Evolutionary conservation across 139 green algal genomes (phyloP).

Genomic region (Volvox reticuliferus): DNA sequence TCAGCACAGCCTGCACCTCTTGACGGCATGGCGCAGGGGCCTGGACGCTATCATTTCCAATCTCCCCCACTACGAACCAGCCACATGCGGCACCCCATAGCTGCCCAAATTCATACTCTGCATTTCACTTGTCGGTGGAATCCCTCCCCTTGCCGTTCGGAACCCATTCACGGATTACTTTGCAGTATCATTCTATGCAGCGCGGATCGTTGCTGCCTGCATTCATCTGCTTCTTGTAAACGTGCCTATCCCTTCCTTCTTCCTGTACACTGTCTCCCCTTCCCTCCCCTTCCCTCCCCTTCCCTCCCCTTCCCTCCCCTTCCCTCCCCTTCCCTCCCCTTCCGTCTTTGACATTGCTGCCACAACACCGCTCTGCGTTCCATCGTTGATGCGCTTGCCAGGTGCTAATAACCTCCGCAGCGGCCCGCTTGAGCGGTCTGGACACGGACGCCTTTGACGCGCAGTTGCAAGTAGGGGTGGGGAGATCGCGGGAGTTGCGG

Average conservation of each 20-base stretch:
- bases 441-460: not conserved
- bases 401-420: slow-evolving; percentile 23
- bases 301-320: too few relatives aligned
- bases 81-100: not conserved
- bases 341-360: too few relatives aligned
- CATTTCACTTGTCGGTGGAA: too few relatives aligned
- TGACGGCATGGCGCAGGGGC: not conserved
- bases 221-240: too few relatives aligned
- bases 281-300: too few relatives aligned
- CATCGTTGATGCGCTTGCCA: not conserved
- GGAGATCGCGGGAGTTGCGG: too few relatives aligned
- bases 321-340: too few relatives aligned
- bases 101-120: not conserved
- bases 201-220: too few relatives aligned
- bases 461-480: slow-evolving; percentile 23
- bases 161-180: too few relatives aligned
- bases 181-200: too few relatives aligned
- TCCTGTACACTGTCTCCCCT: too few relatives aligned
- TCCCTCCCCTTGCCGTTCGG: not conserved
- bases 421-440: slow-evolving; percentile 26
- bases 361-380: too few relatives aligned
- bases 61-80: not conserved
- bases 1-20: not conserved
- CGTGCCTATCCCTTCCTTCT: not conserved
- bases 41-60: not conserved